These are phyloP conservation scores for Clitopilus hobsonii DNA, from an alignment of 768 basidiomycete genomes.

Conservation along the genomic window DNA sequence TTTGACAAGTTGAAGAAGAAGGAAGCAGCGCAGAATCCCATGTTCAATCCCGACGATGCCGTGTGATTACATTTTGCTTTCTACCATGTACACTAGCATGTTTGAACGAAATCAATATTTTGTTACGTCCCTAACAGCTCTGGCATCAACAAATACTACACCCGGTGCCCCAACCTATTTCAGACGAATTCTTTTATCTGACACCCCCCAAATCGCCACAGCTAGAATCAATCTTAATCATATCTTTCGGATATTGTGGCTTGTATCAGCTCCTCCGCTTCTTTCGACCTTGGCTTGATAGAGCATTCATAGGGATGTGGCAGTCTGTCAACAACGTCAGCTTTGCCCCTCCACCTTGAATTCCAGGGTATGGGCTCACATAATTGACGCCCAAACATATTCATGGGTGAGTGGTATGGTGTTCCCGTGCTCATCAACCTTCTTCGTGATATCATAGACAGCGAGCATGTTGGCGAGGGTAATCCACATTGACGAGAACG, in stretches of 20 bases:
- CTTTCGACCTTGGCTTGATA: conserved; percentile 22
- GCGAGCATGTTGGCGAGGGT: conserved; percentile 24
- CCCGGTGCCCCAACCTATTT: too few relatives aligned
- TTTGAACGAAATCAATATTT: too few relatives aligned
- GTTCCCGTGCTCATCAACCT: conserved; percentile 13
- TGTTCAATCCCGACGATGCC: neutral
- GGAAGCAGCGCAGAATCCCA: too few relatives aligned
- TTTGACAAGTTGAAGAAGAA: too few relatives aligned
- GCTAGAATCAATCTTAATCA: too few relatives aligned
- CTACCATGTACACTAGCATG: too few relatives aligned
- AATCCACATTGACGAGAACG: conserved; percentile 25
- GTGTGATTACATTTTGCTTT: too few relatives aligned
- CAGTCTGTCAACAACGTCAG: conserved; percentile 15
- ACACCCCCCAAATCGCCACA: too few relatives aligned
- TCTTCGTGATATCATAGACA: conserved; percentile 21
- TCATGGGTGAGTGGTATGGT: conserved; percentile 10
- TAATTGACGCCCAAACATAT: neutral
- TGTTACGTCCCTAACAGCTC: too few relatives aligned
- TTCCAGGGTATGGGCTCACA: neutral
- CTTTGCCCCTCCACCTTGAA: too few relatives aligned
- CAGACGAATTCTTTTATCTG: too few relatives aligned
- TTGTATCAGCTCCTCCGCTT: conserved; percentile 16
- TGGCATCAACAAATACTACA: too few relatives aligned
- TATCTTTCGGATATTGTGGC: neutral
- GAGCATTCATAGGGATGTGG: conserved; percentile 22